These are phyloP conservation scores for Mucor sp. DNA, from an alignment of 371 early-diverging fungal species.

Conservation along the genomic window DNA sequence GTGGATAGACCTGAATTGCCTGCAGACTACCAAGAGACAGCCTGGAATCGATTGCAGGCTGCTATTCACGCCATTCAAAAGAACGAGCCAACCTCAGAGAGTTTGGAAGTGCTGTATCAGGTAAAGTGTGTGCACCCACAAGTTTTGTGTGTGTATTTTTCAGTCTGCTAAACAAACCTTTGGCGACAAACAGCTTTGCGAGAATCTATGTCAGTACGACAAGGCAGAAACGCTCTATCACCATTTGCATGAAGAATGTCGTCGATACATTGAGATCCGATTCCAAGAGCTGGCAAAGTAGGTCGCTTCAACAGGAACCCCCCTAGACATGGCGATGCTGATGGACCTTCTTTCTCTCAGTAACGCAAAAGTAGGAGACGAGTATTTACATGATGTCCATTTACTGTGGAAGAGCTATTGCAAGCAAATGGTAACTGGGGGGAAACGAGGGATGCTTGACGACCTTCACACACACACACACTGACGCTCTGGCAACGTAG, in stretches of 20 bases:
- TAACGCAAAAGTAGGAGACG: conserved; percentile 23
- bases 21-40: conserved; percentile 63
- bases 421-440: conserved; percentile 67
- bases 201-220: conserved; percentile 85
- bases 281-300: conserved; percentile 1
- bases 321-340: background rate
- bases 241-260: conserved; percentile 61
- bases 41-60: conserved; percentile 65
- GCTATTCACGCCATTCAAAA: conserved; percentile 80
- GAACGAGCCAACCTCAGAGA: conserved; percentile 61
- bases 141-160: too few species aligned
- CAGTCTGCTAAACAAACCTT: too few species aligned
- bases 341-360: background rate
- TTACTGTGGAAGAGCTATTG: conserved; percentile 69
- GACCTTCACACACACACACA: too few species aligned
- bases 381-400: conserved; percentile 59
- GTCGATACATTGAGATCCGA: conserved; percentile 45
- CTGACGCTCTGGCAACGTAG: conserved; percentile 26
- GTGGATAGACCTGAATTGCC: conserved; percentile 72
- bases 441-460: background rate
- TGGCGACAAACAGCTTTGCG: conserved; percentile 61
- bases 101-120: conserved; percentile 85
- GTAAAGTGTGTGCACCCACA: conserved; percentile 26
- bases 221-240: conserved; percentile 65
- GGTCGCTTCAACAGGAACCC: background rate